A percentile compares a stretch with the other conserved stretches of the same genome.
phyloP scores from a whole-genome alignment of 768 basidiomycete species.

The Xerocomellus chrysenteron region DNA sequence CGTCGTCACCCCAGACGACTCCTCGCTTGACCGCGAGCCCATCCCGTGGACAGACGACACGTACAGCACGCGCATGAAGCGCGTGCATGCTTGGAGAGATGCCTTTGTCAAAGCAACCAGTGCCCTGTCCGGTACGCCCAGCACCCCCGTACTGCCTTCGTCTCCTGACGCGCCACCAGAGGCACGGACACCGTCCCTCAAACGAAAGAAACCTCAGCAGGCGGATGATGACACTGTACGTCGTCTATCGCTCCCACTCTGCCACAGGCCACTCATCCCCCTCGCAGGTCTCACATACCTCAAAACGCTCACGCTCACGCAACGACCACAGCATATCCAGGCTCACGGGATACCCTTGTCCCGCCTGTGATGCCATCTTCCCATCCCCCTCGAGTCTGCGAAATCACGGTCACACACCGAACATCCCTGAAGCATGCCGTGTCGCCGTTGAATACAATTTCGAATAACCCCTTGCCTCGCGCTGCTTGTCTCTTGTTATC shows the following conservation, averaged over 20 bases:
- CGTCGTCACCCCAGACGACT: constrained; percentile 43
- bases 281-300: constrained; percentile 47
- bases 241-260: constrained; percentile 6
- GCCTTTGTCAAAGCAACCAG: constrained; percentile 47
- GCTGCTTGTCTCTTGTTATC: background rate
- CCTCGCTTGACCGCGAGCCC: constrained; percentile 24
- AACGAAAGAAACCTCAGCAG: constrained; percentile 44
- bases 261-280: constrained; percentile 16
- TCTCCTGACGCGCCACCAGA: constrained; percentile 14
- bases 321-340: constrained; percentile 37
- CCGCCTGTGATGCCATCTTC: constrained; percentile 73
- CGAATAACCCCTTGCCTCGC: constrained; percentile 38
- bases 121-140: constrained; percentile 40
- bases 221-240: constrained; percentile 43
- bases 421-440: constrained; percentile 66
- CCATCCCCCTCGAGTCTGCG: constrained; percentile 55
- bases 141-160: background rate
- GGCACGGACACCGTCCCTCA: constrained; percentile 41
- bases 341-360: constrained; percentile 60
- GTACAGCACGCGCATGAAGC: constrained; percentile 55
- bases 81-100: constrained; percentile 73
- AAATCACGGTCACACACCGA: constrained; percentile 55
- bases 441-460: constrained; percentile 74
- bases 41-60: constrained; percentile 46
- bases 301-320: constrained; percentile 56